Percentiles rank a stretch among this genome's conserved stretches.
These are phyloP conservation scores for Rutstroemia sp. DNA, from an alignment of 2,329 filamentous ascomycete species.

Conservation along the genomic window DNA sequence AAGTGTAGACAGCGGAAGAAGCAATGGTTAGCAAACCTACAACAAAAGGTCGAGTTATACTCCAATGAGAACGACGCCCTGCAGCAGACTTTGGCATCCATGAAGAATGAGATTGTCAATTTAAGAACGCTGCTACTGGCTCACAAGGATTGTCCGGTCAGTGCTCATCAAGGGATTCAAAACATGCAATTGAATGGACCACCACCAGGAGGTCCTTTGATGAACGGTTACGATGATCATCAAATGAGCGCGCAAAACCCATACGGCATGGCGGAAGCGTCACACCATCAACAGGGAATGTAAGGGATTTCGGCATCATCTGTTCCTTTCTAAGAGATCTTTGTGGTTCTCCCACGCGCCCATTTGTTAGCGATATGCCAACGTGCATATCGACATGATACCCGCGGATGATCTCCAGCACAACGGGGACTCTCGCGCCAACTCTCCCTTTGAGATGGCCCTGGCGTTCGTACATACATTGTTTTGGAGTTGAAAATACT, in stretches of 20 bases:
- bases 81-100: conserved; percentile 70
- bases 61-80: conserved; percentile 86
- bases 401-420: not conserved
- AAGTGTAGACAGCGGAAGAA: conserved; percentile 98
- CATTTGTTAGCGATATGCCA: no score
- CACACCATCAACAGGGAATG: not conserved
- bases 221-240: not conserved
- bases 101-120: conserved; percentile 90
- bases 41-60: conserved; percentile 90
- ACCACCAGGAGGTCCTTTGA: not conserved
- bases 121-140: conserved; percentile 87
- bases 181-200: not conserved
- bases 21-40: conserved; percentile 93
- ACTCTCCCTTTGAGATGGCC: not conserved
- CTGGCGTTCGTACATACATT: not conserved
- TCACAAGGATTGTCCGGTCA: conserved; percentile 93
- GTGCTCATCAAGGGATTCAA: conserved; percentile 66
- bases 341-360: not conserved
- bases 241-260: not conserved
- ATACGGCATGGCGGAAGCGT: not conserved
- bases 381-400: not conserved
- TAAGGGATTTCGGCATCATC: not conserved
- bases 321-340: not conserved
- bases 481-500: not conserved
- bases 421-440: no score